These are phyloP conservation scores for Rhodamnia argentea DNA, from an alignment of 345 rosid genomes.

Conservation along the genomic window DNA sequence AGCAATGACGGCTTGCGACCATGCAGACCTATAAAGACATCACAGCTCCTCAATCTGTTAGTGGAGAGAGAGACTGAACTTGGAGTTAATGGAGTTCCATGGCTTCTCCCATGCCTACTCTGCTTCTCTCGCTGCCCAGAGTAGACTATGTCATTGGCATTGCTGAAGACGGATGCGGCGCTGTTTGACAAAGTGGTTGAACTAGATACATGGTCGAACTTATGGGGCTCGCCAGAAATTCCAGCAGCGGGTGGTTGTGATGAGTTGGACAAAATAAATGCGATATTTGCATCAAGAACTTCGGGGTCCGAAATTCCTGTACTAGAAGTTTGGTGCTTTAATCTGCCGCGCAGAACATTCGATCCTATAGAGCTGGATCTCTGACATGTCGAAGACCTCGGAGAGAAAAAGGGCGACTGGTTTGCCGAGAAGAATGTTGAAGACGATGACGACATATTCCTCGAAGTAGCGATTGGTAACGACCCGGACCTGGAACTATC, in stretches of 20 bases:
- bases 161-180: conserved; percentile 25
- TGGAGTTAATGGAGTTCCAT: conserved; percentile 24
- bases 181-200: conserved; percentile 38
- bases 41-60: conserved; percentile 65
- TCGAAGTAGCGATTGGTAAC: conserved; percentile 36
- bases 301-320: conserved; percentile 44
- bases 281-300: conserved; percentile 16
- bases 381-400: conserved; percentile 55
- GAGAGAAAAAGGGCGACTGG: conserved; percentile 91
- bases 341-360: conserved; percentile 50
- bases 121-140: conserved; percentile 20
- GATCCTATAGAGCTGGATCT: conserved; percentile 54
- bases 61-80: conserved; percentile 55
- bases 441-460: conserved; percentile 81
- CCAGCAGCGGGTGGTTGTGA: conserved; percentile 20
- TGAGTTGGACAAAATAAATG: conserved; percentile 25
- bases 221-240: conserved; percentile 28
- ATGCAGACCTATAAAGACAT: conserved; percentile 69
- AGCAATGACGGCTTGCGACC: conserved; percentile 74
- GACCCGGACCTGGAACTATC: conserved; percentile 59
- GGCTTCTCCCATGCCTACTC: conserved; percentile 29
- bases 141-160: conserved; percentile 16
- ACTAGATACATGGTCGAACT: conserved; percentile 28
- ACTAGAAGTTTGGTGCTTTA: conserved; percentile 46
- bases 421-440: conserved; percentile 88